A percentile compares a stretch with the other conserved stretches of the same genome.
These are phyloP conservation scores for Hypomyces perniciosus DNA, from an alignment of 2,329 filamentous ascomycete genomes.

Conservation along the genomic window DNA sequence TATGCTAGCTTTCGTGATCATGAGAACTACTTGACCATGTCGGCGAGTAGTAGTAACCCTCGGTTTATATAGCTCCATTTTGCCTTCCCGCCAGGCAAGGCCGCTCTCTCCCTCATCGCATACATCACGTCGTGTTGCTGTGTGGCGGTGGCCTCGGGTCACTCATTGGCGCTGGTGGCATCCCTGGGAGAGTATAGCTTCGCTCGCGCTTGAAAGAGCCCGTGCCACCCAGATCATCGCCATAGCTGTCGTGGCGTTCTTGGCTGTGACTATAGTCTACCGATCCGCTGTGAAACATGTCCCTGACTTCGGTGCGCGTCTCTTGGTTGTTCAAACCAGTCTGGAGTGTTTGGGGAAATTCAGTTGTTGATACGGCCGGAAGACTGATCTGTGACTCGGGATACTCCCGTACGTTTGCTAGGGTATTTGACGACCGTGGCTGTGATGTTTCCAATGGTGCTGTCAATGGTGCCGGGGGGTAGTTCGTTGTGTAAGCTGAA, in stretches of 20 bases:
- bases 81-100: background rate
- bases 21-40: no score
- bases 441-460: slow-evolving; percentile 10
- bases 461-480: slow-evolving; percentile 48
- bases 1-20: no score
- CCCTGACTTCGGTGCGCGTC: slow-evolving; percentile 39
- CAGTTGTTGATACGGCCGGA: slow-evolving; percentile 46
- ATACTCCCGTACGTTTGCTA: slow-evolving; percentile 38
- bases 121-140: background rate
- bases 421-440: slow-evolving; percentile 18
- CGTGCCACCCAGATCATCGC: slow-evolving; percentile 1
- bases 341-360: slow-evolving; percentile 44
- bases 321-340: slow-evolving; percentile 20
- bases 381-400: slow-evolving; percentile 50
- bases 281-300: slow-evolving; percentile 36
- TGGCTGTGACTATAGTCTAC: slow-evolving; percentile 16
- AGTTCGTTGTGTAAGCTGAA: slow-evolving; percentile 43
- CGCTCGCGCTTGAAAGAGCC: slow-evolving; percentile 7
- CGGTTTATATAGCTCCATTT: no score
- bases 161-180: background rate
- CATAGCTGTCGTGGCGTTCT: slow-evolving; percentile 6
- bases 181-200: slow-evolving; percentile 3
- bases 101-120: background rate
- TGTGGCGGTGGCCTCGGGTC: slow-evolving; percentile 2
- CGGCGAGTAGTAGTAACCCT: no score